Evolutionary conservation across 768 basidiomycete species (phyloP), one percentile per base, ranked within the genome.

Genomic region (Lactifluus pinguis): DNA sequence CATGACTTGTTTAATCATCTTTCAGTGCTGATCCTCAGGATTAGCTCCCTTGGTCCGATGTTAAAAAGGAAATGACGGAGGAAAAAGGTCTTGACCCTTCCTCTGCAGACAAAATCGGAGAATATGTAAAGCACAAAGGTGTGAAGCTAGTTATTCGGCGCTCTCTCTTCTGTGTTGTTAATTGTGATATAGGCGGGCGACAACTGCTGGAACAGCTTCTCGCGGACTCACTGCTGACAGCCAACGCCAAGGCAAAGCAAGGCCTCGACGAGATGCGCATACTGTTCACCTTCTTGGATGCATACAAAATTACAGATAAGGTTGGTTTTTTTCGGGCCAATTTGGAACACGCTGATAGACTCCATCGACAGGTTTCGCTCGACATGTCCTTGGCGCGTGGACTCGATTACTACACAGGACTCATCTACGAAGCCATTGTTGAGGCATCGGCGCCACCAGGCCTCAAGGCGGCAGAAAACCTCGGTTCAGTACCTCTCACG

Each of bases 371-470:
- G 90, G 82, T 99, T 68, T 95, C 92, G 3, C 98, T 99, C 70
- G 95, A 99, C 73, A 81, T 98, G 65, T 97, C 94, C 2, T 83
- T 99, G 14, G 95, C 95, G n/a, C 87, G 95, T 36, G 95, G 95
- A 42, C 81, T 98, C 21, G 97, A 98, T 72, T 98, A 99, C 74
- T 98, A 99, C 74, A 99, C 95, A 2, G 97, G 97, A 17, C 86
- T 99, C 68, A 98, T 98, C 71, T 98, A 95, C 74, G 95, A 99
- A 74, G 97, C 92, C 47, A 83, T 90, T 63, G 90, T 93, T 44
- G 93, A 92, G 69, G 91, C 86, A 1, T 98, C 95, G 9, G 95
- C 95, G 0, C 94, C 95, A 2, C 95, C 95, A 0, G 85, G 84
- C 3, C 85, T 92, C 75, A 79, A 78, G 61, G 66, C 76, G 36